Evolutionary conservation across 257 asterid species (phyloP), one percentile per base, ranked within the genome.

Genomic region (Voacanga thouarsii): DNA sequence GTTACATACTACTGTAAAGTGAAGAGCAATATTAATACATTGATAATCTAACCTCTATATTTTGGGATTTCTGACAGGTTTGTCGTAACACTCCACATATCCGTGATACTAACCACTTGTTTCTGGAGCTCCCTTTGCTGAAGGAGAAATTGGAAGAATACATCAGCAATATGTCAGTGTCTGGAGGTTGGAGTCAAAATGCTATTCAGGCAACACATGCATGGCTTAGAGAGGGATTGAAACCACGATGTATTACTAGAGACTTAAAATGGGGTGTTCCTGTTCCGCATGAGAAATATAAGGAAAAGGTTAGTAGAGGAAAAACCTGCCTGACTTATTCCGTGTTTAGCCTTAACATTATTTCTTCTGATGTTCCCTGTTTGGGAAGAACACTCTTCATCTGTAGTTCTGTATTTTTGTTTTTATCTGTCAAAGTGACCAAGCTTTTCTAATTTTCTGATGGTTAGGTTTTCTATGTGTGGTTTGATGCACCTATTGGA

Each of bases 401-500:
- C n/a, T 37, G 37, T 30, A n/a, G 39, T 81, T 56, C 51, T 23
- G 53, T 60, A 63, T 49, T 64, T 70, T 71, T 41, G 15, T 18
- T 77, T 68, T 33, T 26, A 64, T 76, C 37, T 71, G 49, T 49
- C 30, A 43, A 63, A 47, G 53, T 41, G 11, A 24, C 26, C 60
- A 51, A 53, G 15, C 66, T 30, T 30, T 60, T 33, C 21, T 60
- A 6, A 4, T 50, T 28, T 45, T 83, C 73, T 86, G 74, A 51
- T 81, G 84, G 50, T 75, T 82, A 95, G 99, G 99, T 95, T 37
- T 95, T 95, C 89, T 93, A 95, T 84, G 99, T 95, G 49, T 95
- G 99, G 99, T 95, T 90, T 83, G 99, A 95, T 86, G 97, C 98
- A 63, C 98, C 99, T 71, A 93, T 95, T 82, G 99, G 99, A 69